A percentile compares a stretch with the other conserved stretches of the same genome.
Evolutionary conservation across 768 basidiomycete species (phyloP).

Genomic region (Amylocystis lapponica): DNA sequence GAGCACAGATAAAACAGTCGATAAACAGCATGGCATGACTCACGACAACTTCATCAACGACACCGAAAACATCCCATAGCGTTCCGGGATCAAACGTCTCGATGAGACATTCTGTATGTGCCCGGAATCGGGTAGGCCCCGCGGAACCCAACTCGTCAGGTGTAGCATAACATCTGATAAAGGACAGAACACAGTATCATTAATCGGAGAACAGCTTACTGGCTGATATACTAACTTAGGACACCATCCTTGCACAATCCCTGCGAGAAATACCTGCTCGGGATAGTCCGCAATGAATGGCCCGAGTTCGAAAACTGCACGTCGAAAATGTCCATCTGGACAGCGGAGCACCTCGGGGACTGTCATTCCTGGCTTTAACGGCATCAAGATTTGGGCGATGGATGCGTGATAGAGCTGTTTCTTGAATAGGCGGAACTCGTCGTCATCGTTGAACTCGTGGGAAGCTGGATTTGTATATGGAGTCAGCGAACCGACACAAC

Average conservation of each 20-base stretch:
- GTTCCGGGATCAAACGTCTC: constrained; percentile 7
- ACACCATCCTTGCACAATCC: constrained; percentile 18
- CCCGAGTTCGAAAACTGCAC: constrained; percentile 21
- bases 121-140: constrained; percentile 4
- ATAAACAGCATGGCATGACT: constrained; percentile 15
- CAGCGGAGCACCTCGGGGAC: constrained; percentile 10
- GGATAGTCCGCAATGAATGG: constrained; percentile 29
- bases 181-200: background rate
- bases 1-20: background rate
- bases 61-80: constrained; percentile 24
- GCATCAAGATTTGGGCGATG: constrained; percentile 2
- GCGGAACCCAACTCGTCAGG: constrained; percentile 3
- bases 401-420: constrained; percentile 10
- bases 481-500: no score
- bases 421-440: constrained; percentile 6
- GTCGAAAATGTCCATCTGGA: constrained; percentile 21
- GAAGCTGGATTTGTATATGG: no score
- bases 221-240: constrained; percentile 9
- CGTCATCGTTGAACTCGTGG: constrained; percentile 1
- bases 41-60: constrained; percentile 17
- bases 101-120: constrained; percentile 15
- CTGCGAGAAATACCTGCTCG: constrained; percentile 21
- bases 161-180: constrained; percentile 6
- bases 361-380: constrained; percentile 11
- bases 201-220: no score